These are phyloP conservation scores for Nigrospora osmanthi DNA, from an alignment of 2,329 filamentous ascomycete genomes.

Conservation along the genomic window DNA sequence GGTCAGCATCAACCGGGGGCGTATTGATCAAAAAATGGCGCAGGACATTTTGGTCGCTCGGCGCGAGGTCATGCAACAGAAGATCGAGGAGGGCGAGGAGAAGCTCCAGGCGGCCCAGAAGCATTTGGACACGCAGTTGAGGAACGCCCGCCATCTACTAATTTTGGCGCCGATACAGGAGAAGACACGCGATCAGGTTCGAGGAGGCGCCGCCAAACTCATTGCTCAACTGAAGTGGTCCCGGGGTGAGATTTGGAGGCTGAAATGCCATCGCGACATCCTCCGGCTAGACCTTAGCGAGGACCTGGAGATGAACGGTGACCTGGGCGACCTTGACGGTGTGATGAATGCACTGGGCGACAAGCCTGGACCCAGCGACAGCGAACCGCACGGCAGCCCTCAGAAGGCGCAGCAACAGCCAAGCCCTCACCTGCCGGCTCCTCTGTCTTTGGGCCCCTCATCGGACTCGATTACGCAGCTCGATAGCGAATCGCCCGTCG, in stretches of 20 bases:
- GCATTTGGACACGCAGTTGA: conserved; percentile 72
- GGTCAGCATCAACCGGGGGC: conserved; percentile 63
- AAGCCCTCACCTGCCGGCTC: conserved; percentile 26
- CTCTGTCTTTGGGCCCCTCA: conserved; percentile 20
- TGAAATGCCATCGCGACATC: conserved; percentile 86
- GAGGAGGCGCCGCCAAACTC: conserved; percentile 77
- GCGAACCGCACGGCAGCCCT: conserved; percentile 26
- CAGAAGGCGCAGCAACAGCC: conserved; percentile 21
- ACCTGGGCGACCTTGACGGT: conserved; percentile 15
- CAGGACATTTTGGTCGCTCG: conserved; percentile 80
- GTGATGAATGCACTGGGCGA: conserved; percentile 8
- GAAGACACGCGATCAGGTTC: conserved; percentile 79
- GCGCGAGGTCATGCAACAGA: conserved; percentile 72
- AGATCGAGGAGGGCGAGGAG: conserved; percentile 76
- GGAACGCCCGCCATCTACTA: conserved; percentile 85
- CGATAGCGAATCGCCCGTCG: conserved; percentile 28
- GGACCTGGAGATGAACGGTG: conserved; percentile 43
- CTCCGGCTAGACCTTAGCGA: conserved; percentile 79
- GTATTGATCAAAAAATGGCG: conserved; percentile 73
- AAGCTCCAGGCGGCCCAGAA: conserved; percentile 66
- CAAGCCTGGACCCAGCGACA: conserved; percentile 13
- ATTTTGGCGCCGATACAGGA: conserved; percentile 84
- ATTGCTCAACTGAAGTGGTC: conserved; percentile 89
- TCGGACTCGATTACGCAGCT: conserved; percentile 19
- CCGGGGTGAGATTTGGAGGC: conserved; percentile 87